Base-by-base conservation (phyloP, 371 early-diverging fungal species). In the Saksenaea vasiformis region DNA sequence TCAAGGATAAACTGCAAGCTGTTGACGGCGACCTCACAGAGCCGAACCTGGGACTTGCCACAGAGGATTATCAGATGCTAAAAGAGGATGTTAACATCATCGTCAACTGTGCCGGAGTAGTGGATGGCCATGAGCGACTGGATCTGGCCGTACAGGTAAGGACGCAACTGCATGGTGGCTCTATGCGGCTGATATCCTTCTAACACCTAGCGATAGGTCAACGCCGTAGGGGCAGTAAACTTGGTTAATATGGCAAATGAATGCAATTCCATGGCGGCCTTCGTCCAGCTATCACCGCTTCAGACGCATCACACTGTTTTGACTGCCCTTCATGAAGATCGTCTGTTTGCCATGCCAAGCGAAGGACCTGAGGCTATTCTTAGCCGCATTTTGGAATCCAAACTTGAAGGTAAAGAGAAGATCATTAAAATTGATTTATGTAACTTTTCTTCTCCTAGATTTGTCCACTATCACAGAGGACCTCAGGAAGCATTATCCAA, bases 71-170 rank as follows among this genome's bases (percentile, higher is more conserved):
- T 17, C 70, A 67, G 11, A 66, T 76, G 53, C 55, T 88, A 11
- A 71, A 70, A 7, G 74, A 71, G 9, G 65, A 88, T 38, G 68
- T 74, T 1, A 78, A 79, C 43, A 54, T 85, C 11, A 73, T 88
- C 17, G 73, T 84, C 39, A 83, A 88, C 54, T 85, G 88, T 64
- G 86, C 85, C 31, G 88, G 79, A 17, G 79, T 74, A 24, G 76
- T 84, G 19, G 85, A 85, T 58, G 83, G 84, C 43, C 82, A 79
- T 54, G 85, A 84, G 47, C 70, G 77, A 7, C 57, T 86, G 27
- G 82, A 84, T 65, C 62, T 72, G 24, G 69, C 83, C 3, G 69
- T 81, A 15, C 81, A 79, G 73, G 87, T 87, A 76, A 64, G 37
- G 10, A 41, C 0, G 43, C 14, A 5, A 14, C 0, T 17, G 14